A percentile compares a stretch with the other conserved stretches of the same genome.
Conservation (phyloP, 495 filamentous ascomycete species). For the Rostrohypoxylon terebratum region DNA sequence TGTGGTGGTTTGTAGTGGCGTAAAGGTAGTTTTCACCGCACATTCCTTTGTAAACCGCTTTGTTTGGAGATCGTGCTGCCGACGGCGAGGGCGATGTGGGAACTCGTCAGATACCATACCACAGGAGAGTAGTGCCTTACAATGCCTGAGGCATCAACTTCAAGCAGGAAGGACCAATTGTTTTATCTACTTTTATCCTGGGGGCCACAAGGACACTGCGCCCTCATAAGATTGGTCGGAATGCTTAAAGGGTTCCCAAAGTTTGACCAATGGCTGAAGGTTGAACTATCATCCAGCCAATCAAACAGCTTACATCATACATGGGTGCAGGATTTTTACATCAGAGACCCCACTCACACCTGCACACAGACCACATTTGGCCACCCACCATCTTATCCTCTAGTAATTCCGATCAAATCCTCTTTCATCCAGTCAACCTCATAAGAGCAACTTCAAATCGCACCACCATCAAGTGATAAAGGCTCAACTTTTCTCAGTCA, state of each 20-base stretch:
- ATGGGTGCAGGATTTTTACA: constrained; percentile 20
- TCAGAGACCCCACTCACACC: constrained; percentile 7
- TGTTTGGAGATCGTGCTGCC: constrained; percentile 24
- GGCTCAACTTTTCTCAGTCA: constrained; percentile 1
- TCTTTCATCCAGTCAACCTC: constrained; percentile 2
- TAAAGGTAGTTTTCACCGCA: constrained; percentile 21
- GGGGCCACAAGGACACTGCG: constrained; percentile 40
- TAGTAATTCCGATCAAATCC: not conserved
- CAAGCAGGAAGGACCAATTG: constrained; percentile 3
- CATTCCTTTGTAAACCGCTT: constrained; percentile 20
- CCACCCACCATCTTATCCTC: constrained; percentile 17
- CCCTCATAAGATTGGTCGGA: constrained; percentile 28
- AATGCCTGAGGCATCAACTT: constrained; percentile 34
- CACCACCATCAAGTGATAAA: not conserved
- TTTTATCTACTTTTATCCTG: constrained; percentile 6
- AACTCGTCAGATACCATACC: constrained; percentile 39
- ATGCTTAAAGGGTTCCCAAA: not conserved
- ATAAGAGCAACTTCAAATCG: constrained; percentile 13
- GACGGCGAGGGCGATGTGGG: constrained; percentile 40
- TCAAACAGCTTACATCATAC: constrained; percentile 10
- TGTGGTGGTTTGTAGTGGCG: constrained; percentile 21
- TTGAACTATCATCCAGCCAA: constrained; percentile 23
- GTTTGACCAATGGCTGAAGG: constrained; percentile 26
- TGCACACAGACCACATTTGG: constrained; percentile 30
- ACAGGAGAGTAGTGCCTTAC: constrained; percentile 8